Evolutionary conservation across 2,329 filamentous ascomycete species (phyloP), one percentile per base, ranked within the genome.

Genomic region (Drechslerella coelobrocha): DNA sequence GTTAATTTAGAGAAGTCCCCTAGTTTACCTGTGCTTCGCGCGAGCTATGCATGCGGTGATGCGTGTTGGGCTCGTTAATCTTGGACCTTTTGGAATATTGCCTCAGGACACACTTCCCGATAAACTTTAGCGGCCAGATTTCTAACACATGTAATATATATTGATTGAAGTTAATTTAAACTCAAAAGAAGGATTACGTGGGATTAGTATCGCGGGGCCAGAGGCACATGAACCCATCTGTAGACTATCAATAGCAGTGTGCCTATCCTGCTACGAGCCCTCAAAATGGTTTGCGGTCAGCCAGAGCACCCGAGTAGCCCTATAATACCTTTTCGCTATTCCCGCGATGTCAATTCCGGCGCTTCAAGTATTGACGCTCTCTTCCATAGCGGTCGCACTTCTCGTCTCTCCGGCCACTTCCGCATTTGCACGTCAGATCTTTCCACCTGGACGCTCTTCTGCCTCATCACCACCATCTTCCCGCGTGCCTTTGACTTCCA

Each of bases 361-460:
- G n/a, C n/a, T n/a, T n/a, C n/a, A n/a, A n/a, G n/a, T 12, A 14
- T 61, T 19, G 39, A 61, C 4, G 17, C 23, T 8, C 62, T 68
- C 19, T 61, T 68, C 52, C 12, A 59, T 3, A 55, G 19, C 10
- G 39, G 39, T 4, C 47, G 41, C 39, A 61, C 62, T 2, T 68
- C 62, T 4, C 53, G 55, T 39, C 23, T 60, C 6, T 55, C 62
- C 7, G 62, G 62, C 21, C 62, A 68, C 29, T 54, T 60, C 31
- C 39, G 55, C 23, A 50, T 17, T 34, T 68, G 55, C 19, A 50
- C 50, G 4, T 26, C 54, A 8, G 29, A 68, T n/a, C 39, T 68
- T 12, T 68, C 62, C 2, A 23, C 6, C 2, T 23, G 27, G 6
- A 45, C 48, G 5, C 31, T 68, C 9, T 24, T 31, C 19, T 19